Evolutionary conservation across 2,329 filamentous ascomycete species (phyloP).

Genomic region (Arachnopeziza araneosa): DNA sequence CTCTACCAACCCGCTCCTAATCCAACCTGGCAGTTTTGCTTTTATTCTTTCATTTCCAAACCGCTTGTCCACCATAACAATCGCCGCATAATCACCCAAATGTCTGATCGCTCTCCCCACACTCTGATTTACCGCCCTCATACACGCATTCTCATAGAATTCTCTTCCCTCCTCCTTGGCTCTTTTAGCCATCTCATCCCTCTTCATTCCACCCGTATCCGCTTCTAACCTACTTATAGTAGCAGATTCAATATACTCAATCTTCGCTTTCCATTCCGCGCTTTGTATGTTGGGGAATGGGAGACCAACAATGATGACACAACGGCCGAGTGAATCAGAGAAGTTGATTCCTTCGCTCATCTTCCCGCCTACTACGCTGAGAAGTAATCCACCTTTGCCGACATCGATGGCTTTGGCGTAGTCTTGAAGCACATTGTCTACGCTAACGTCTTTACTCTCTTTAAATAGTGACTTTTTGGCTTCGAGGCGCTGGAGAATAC

Average conservation of each 20-base stretch:
- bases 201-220: constrained; percentile 3
- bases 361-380: constrained; percentile 90
- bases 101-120: constrained; percentile 91
- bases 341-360: constrained; percentile 99
- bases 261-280: constrained; percentile 88
- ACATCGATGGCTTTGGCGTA: constrained; percentile 65
- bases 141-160: constrained; percentile 91
- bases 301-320: constrained; percentile 84
- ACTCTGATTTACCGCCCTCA: constrained; percentile 95
- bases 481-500: constrained; percentile 54
- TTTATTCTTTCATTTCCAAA: constrained; percentile 71
- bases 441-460: constrained; percentile 45
- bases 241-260: constrained; percentile 74
- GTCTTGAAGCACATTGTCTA: constrained; percentile 62
- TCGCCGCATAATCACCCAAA: constrained; percentile 80
- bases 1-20: constrained; percentile 43
- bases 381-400: constrained; percentile 66
- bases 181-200: constrained; percentile 33
- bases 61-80: constrained; percentile 75
- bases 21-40: constrained; percentile 17
- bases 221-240: constrained; percentile 35
- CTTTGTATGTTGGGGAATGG: constrained; percentile 89
- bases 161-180: constrained; percentile 60
- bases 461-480: constrained; percentile 58
- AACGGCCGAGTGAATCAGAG: constrained; percentile 81